Evolutionary conservation across 257 asterid species (phyloP).

Genomic region (Vinca minor): DNA sequence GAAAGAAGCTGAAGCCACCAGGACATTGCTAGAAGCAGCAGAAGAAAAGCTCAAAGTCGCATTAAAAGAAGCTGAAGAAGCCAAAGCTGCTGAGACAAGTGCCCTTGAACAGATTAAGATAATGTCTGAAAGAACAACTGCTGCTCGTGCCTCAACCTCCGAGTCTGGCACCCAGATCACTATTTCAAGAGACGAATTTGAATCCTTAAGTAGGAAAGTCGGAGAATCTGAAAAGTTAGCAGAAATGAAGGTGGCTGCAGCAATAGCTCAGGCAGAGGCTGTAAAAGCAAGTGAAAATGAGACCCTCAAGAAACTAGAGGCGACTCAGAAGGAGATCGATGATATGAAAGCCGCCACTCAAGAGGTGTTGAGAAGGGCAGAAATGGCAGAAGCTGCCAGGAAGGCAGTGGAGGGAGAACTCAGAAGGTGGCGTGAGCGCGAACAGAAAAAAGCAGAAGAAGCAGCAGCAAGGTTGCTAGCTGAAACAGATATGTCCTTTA

Average conservation of each 20-base stretch:
- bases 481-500: conserved; percentile 42
- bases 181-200: conserved; percentile 62
- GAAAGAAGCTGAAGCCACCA: conserved; percentile 50
- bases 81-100: conserved; percentile 56
- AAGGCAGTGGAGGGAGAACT: conserved; percentile 87
- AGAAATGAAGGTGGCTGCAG: conserved; percentile 74
- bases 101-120: conserved; percentile 59
- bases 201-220: conserved; percentile 56
- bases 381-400: conserved; percentile 85
- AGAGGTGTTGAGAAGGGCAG: conserved; percentile 69
- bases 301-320: conserved; percentile 54
- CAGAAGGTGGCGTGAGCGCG: conserved; percentile 74
- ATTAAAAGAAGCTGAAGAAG: conserved; percentile 59
- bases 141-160: conserved; percentile 56
- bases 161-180: conserved; percentile 62
- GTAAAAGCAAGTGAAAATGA: conserved; percentile 77
- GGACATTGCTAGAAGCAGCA: conserved; percentile 53
- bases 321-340: conserved; percentile 55
- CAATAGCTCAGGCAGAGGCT: conserved; percentile 80
- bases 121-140: conserved; percentile 57
- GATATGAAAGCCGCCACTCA: conserved; percentile 47
- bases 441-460: conserved; percentile 68
- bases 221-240: conserved; percentile 63
- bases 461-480: conserved; percentile 63
- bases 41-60: conserved; percentile 50